Base-by-base conservation (phyloP, 2,329 filamentous ascomycete genomes). In the Colletotrichum costaricense region DNA sequence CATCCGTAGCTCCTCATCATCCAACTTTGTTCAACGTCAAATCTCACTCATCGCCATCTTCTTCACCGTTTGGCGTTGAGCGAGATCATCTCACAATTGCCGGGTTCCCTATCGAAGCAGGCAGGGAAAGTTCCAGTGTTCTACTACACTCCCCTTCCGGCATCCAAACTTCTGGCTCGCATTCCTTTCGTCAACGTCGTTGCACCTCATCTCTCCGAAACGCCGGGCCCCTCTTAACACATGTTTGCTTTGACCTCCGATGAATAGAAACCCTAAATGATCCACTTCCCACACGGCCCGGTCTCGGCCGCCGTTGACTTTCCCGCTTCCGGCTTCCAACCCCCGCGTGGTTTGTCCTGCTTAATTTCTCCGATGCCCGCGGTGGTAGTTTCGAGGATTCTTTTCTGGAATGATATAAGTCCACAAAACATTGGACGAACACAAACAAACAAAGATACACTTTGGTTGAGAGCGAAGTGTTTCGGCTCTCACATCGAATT, bases 121-220 rank as follows among this genome's bases (percentile, higher is more conserved):
- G 14, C 19, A n/a, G 16, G 16, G 19, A 49, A n/a, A 49, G 42
- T 49, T 49, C 42, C 42, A 49, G 16, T 49, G 19, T 35, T 35
- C 33, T 11, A 35, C 33, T 35, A 42, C 38, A 19, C 38, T 42
- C 38, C 16, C 42, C 42, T 49, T n/a, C 8, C 19, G 16, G 42
- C 19, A n/a, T n/a, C 42, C 42, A 19, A 49, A 49, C 19, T 49
- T 49, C 19, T 9, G 42, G 42, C 42, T 49, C 42, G 5, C 46
- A 38, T 19, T 42, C 30, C 16, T 67, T 71, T 49, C 56, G 16
- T 24, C 42, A 52, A 52, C 56, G 63, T n/a, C 56, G 63, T n/a
- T 60, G 55, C 55, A 46, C 65, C 63, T 26, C 30, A 70, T 67
- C 16, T 67, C 56, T 68, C 63, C 57, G 69, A 72, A 66, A 59